Evolutionary conservation across 2,329 filamentous ascomycete species (phyloP).

Genomic region (Colletotrichum sansevieriae): DNA sequence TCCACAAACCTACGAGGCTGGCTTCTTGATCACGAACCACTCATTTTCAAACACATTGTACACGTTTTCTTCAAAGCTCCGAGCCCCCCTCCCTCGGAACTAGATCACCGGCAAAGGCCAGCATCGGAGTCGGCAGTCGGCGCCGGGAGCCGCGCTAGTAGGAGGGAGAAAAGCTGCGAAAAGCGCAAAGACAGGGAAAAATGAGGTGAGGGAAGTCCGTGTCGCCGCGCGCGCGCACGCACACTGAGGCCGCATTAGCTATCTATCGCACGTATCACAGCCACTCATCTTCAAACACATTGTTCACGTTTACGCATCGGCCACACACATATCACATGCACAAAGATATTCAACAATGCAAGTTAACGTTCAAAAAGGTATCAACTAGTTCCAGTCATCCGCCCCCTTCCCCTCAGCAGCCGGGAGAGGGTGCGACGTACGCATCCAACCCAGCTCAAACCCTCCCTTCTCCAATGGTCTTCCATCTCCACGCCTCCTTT

Average conservation of each 20-base stretch:
- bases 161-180: not conserved
- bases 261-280: slow-evolving; percentile 20
- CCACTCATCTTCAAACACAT: slow-evolving; percentile 32
- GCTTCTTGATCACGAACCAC: slow-evolving; percentile 15
- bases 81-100: too few relatives aligned
- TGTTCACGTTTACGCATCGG: slow-evolving; percentile 27
- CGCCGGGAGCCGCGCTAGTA: too few relatives aligned
- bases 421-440: slow-evolving; percentile 9
- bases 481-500: not conserved
- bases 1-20: slow-evolving; percentile 28
- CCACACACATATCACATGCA: slow-evolving; percentile 18
- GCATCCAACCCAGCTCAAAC: slow-evolving; percentile 17
- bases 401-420: not conserved
- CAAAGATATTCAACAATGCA: slow-evolving; percentile 22
- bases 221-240: not conserved
- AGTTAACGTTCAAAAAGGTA: slow-evolving; percentile 32
- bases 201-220: not conserved
- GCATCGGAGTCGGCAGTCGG: too few relatives aligned
- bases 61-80: slow-evolving; percentile 17
- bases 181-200: too few relatives aligned
- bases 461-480: slow-evolving; percentile 4
- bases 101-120: too few relatives aligned
- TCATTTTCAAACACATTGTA: slow-evolving; percentile 29
- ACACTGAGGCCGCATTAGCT: slow-evolving; percentile 2
- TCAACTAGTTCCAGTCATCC: slow-evolving; percentile 1